Conservation (phyloP, 352 stramenopile genomes). For the Saprolegnia diclina region DNA sequence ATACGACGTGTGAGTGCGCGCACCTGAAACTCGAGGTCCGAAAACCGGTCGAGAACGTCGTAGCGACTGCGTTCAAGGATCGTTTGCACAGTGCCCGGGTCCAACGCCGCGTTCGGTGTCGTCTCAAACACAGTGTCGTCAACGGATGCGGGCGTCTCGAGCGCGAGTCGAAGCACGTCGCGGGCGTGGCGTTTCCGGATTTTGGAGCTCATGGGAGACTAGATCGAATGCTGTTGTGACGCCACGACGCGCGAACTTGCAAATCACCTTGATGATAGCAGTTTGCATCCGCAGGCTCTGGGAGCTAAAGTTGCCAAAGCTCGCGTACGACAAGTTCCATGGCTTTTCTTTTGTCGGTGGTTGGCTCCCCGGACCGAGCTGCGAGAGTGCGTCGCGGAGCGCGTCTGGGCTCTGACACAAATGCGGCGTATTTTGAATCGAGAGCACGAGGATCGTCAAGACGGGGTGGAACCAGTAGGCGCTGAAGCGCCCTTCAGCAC, state of each 20-base stretch:
- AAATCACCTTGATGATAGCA: conserved; percentile 16
- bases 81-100: not conserved
- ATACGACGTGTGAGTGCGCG: not conserved
- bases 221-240: not conserved
- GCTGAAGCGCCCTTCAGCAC: conserved; percentile 2
- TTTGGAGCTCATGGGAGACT: conserved; percentile 22
- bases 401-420: not conserved
- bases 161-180: conserved; percentile 10
- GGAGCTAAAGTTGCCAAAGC: conserved; percentile 27
- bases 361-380: not conserved
- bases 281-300: conserved; percentile 25
- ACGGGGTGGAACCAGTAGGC: conserved; percentile 23
- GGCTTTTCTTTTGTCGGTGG: conserved; percentile 8
- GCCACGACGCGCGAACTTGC: not conserved
- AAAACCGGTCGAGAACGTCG: conserved; percentile 21
- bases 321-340: conserved; percentile 25
- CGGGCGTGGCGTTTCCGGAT: conserved; percentile 24
- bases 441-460: conserved; percentile 20
- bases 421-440: not conserved
- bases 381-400: not conserved
- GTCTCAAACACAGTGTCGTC: conserved; percentile 5
- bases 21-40: conserved; percentile 16
- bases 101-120: not conserved
- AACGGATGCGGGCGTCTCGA: not conserved
- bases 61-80: conserved; percentile 18